Conservation (phyloP, 2,329 filamentous ascomycete genomes). For the Aureobasidium vineae region DNA sequence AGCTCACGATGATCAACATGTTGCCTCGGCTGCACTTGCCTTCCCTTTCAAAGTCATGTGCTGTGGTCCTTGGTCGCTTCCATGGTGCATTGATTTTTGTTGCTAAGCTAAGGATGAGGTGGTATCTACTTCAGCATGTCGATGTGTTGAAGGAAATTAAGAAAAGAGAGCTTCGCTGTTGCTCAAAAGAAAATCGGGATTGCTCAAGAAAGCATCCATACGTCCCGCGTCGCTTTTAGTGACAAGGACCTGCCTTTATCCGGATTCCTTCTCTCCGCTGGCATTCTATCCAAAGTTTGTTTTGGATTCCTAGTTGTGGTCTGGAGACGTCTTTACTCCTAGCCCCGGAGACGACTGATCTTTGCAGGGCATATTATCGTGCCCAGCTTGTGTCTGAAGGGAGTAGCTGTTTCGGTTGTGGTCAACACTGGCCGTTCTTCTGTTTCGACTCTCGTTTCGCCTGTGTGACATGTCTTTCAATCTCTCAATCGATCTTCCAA, state of each 20-base stretch:
- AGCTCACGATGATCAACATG: not conserved
- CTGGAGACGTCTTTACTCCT: not conserved
- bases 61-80: constrained; percentile 1
- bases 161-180: not conserved
- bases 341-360: not conserved
- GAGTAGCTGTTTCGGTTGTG: not conserved
- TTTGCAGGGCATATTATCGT: not conserved
- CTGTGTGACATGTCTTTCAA: not conserved
- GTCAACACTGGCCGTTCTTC: not conserved
- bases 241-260: not conserved
- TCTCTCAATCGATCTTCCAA: constrained; percentile 84
- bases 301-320: not conserved
- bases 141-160: not conserved
- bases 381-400: not conserved
- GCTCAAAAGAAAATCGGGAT: constrained; percentile 2
- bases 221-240: constrained; percentile 5
- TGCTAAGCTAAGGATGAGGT: constrained; percentile 1
- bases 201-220: constrained; percentile 5
- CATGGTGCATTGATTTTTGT: not conserved
- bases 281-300: constrained; percentile 9
- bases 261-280: not conserved
- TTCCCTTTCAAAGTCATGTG: constrained; percentile 1
- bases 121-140: not conserved
- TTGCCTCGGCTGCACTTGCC: constrained; percentile 14
- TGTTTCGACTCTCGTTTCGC: not conserved